Evolutionary conservation across 2,329 filamentous ascomycete genomes (phyloP).

Genomic region (Diaporthe destruens): DNA sequence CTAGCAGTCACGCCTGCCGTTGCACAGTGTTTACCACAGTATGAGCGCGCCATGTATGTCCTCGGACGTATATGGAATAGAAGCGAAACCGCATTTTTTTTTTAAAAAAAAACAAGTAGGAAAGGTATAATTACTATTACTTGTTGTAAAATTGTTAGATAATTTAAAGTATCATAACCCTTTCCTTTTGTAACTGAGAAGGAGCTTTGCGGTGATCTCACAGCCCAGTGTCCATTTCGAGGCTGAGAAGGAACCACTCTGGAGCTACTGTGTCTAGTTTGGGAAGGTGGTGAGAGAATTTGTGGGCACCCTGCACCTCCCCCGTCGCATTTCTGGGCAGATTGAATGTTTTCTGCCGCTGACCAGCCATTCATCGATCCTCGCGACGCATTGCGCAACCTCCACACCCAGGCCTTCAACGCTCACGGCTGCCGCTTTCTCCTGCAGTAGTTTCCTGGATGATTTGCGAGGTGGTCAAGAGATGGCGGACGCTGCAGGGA

Average conservation of each 20-base stretch:
- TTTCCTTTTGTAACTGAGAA: not conserved
- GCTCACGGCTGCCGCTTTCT: not conserved
- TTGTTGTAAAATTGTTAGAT: too few species aligned
- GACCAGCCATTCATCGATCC: conserved; percentile 31
- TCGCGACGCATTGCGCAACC: conserved; percentile 32
- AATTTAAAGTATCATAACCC: too few species aligned
- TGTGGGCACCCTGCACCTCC: conserved; percentile 21
- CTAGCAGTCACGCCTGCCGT: too few species aligned
- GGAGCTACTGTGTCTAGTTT: conserved; percentile 8
- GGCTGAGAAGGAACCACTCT: not conserved
- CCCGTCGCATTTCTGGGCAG: conserved; percentile 36
- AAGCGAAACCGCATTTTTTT: too few species aligned
- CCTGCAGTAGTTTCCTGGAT: conserved; percentile 32
- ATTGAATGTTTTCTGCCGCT: conserved; percentile 37
- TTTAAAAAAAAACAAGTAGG: too few species aligned
- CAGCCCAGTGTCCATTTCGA: not conserved
- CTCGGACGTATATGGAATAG: too few species aligned
- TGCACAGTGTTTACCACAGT: too few species aligned
- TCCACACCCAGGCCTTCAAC: conserved; percentile 2
- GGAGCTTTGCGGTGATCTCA: not conserved
- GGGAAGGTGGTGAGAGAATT: conserved; percentile 36
- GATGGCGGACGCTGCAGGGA: conserved; percentile 42
- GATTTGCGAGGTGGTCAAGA: conserved; percentile 36
- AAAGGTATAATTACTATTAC: too few species aligned
- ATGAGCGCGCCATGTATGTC: too few species aligned